phyloP scores from a whole-genome alignment of 2,329 filamentous ascomycete genomes.

The Aspergillus caelatus region DNA sequence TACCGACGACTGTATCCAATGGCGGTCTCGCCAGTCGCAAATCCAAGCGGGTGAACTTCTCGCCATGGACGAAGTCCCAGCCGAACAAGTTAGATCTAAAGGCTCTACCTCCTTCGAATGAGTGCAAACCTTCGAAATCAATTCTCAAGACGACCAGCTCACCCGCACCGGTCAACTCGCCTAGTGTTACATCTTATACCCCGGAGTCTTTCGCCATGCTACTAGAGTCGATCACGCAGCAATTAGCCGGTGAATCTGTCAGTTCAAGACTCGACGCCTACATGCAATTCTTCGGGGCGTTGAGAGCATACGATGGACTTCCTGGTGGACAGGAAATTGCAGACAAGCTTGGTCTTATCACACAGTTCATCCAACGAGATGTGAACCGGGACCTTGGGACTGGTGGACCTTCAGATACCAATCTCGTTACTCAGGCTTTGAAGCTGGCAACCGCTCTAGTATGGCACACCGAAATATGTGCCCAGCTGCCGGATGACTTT shows the following conservation, averaged over 20 bases:
- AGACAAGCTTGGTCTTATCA: slow-evolving; percentile 75
- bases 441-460: slow-evolving; percentile 77
- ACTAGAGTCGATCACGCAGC: slow-evolving; percentile 80
- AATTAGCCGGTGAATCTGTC: slow-evolving; percentile 74
- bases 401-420: slow-evolving; percentile 62
- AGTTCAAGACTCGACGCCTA: slow-evolving; percentile 83
- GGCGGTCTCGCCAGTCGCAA: slow-evolving; percentile 40
- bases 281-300: slow-evolving; percentile 71
- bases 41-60: slow-evolving; percentile 65
- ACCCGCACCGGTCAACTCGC: slow-evolving; percentile 44
- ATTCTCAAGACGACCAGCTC: slow-evolving; percentile 74
- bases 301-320: slow-evolving; percentile 80
- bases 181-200: slow-evolving; percentile 49
- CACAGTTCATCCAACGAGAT: slow-evolving; percentile 83
- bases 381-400: slow-evolving; percentile 63
- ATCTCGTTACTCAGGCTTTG: slow-evolving; percentile 75
- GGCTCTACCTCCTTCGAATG: slow-evolving; percentile 51
- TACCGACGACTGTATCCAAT: slow-evolving; percentile 40
- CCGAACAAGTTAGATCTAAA: slow-evolving; percentile 46
- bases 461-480: slow-evolving; percentile 70
- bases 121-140: slow-evolving; percentile 64
- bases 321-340: slow-evolving; percentile 73
- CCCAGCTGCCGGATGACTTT: slow-evolving; percentile 75
- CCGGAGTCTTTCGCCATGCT: slow-evolving; percentile 71
- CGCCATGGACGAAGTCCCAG: slow-evolving; percentile 53